These are phyloP conservation scores for Graphiopsis chlorocephala DNA, from an alignment of 2,329 filamentous ascomycete genomes.

Conservation along the genomic window DNA sequence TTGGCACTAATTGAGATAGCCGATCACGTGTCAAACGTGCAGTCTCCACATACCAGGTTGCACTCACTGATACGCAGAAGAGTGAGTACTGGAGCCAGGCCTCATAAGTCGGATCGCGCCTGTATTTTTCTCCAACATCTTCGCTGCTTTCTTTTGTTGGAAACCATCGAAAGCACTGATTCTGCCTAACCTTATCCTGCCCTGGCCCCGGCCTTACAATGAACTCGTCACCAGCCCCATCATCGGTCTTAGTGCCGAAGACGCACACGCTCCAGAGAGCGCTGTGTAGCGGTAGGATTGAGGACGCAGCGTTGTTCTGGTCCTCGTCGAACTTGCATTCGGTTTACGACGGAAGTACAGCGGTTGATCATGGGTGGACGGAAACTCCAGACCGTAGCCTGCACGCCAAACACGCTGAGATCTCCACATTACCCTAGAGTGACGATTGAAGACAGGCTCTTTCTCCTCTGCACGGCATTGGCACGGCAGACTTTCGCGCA, in stretches of 20 bases:
- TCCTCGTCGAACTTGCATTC: not conserved
- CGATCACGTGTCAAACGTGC: not conserved
- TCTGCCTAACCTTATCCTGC: not conserved
- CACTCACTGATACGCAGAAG: conserved; percentile 15
- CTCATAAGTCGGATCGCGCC: not conserved
- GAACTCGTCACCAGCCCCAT: not conserved
- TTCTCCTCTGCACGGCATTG: not conserved
- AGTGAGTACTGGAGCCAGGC: conserved; percentile 8
- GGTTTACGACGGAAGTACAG: not conserved
- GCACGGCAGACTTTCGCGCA: not conserved
- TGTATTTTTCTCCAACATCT: not conserved
- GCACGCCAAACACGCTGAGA: not conserved
- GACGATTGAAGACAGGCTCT: not conserved
- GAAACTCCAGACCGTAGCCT: not conserved
- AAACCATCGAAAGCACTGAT: not conserved
- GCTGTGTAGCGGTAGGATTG: conserved; percentile 1
- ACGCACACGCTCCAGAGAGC: not conserved
- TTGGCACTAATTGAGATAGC: not conserved
- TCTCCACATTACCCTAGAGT: conserved; percentile 2
- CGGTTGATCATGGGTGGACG: not conserved
- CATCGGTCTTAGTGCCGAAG: conserved; percentile 7
- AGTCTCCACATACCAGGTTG: not conserved
- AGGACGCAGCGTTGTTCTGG: conserved; percentile 12
- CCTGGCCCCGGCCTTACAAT: not conserved
- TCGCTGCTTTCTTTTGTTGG: not conserved